Evolutionary conservation across 805 yeast species (phyloP), one percentile per base, ranked within the genome.

Genomic region (Zygosaccharomyces rouxii): DNA sequence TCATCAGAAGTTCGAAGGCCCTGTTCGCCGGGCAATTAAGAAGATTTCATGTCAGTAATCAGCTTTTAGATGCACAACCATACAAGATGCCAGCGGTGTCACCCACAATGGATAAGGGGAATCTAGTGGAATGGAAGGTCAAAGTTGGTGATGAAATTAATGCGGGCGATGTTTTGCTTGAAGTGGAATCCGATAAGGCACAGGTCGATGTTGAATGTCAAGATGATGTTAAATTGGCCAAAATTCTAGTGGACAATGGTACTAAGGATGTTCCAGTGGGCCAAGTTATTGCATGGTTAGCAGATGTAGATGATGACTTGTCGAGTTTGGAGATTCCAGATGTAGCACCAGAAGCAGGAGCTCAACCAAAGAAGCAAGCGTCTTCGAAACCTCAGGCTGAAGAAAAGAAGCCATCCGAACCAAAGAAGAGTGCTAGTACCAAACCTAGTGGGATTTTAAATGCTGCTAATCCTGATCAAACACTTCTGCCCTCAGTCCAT

Each of bases 21-120:
- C 39, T 42, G 26, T 31, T 43, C 25, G 19, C 44, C 16, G 47
- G 38, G 26, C 50, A 48, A 45, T 26, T 51, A 23, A 56, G 64
- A 39, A 29, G 52, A 7, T 45, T 71, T 44, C 69, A 66, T 46
- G 50, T 56, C 6, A 51, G 66, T 6, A 30, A 45, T n/a, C 46
- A 49, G 7, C 25, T 57, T 3, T 46, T 42, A 23, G 60, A 62
- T 45, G 73, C 71, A 10, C 61, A 66, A 46, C 64, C 79, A 55
- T 89, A 88, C 71, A 82, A 75, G 46, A 92, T 92, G 98, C 99
- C 99, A 3, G 97, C 99, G 22, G 88, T 92, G 97, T 90, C 97
- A 4, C 99, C 99, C 38, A 92, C 99, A 5, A 92, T 92, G 99
- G 89, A 89, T 26, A 87, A 83, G 64, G 99, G 99, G 35, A 97